Conservation (phyloP, 1,284 basidiomycete genomes). For the Golubevia pallescens region DNA sequence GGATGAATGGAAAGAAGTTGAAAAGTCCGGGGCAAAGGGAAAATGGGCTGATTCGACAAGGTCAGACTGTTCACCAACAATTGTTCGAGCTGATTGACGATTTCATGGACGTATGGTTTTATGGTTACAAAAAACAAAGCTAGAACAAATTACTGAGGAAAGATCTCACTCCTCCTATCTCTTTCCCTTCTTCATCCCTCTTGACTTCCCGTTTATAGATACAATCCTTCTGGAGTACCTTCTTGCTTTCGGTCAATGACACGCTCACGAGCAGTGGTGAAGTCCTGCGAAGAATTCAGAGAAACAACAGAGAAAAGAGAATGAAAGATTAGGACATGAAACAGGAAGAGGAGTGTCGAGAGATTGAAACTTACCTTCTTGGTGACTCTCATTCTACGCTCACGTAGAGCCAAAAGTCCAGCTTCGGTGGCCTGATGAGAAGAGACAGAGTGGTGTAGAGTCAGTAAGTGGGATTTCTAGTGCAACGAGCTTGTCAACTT, state of each 20-base stretch:
- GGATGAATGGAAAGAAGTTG: too few species aligned
- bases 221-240: constrained; percentile 50
- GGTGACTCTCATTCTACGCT: constrained; percentile 94
- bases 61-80: too few species aligned
- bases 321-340: neutral
- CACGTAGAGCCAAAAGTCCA: constrained; percentile 88
- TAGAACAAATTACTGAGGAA: too few species aligned
- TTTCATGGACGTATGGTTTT: too few species aligned
- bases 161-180: too few species aligned
- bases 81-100: too few species aligned
- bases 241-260: constrained; percentile 62
- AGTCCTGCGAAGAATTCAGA: constrained; percentile 42
- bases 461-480: constrained; percentile 57
- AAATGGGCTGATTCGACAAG: too few species aligned
- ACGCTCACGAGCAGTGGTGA: constrained; percentile 54
- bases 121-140: too few species aligned
- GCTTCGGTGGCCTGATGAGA: constrained; percentile 73
- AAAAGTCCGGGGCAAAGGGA: too few species aligned
- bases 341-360: neutral
- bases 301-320: neutral
- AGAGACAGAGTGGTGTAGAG: constrained; percentile 12
- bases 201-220: constrained; percentile 8
- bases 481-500: neutral
- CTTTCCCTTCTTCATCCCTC: too few species aligned
- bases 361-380: constrained; percentile 69